phyloP scores from a whole-genome alignment of 108 stramenopile species.

The Fragilariopsis cylindrus region DNA sequence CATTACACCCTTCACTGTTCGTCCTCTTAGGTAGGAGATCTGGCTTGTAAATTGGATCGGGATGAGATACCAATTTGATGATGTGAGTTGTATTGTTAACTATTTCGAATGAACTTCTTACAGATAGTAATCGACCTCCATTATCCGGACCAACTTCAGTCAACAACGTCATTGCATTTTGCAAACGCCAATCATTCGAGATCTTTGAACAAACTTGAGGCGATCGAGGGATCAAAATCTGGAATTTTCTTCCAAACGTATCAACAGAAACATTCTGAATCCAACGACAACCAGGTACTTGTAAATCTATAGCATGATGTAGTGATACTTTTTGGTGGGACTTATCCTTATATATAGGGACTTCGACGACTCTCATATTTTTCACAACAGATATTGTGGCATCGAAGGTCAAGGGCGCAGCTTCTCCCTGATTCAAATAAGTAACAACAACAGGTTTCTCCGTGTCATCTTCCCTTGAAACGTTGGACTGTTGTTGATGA shows the following conservation, averaged over 20 bases:
- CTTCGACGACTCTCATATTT: constrained; percentile 83
- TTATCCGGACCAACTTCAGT: constrained; percentile 86
- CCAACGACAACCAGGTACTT: constrained; percentile 92
- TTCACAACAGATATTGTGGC: constrained; percentile 84
- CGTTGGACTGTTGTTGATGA: constrained; percentile 67
- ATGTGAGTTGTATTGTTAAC: constrained; percentile 86
- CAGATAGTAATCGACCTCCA: constrained; percentile 85
- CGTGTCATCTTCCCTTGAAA: constrained; percentile 27
- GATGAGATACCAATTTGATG: constrained; percentile 66
- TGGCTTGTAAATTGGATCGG: constrained; percentile 55
- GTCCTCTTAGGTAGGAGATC: constrained; percentile 2
- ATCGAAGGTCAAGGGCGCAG: constrained; percentile 74
- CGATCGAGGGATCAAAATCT: constrained; percentile 69
- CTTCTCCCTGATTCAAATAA: constrained; percentile 79
- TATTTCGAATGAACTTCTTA: constrained; percentile 78
- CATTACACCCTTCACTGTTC: background rate
- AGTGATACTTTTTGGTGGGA: constrained; percentile 18
- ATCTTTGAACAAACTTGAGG: constrained; percentile 50
- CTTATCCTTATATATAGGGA: constrained; percentile 46
- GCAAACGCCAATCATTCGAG: constrained; percentile 71
- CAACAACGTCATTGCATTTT: constrained; percentile 81
- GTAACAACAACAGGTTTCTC: constrained; percentile 43
- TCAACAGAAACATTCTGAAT: constrained; percentile 78
- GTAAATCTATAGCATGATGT: constrained; percentile 81
- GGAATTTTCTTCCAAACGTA: constrained; percentile 79